Evolutionary conservation across 495 filamentous ascomycete genomes (phyloP), one percentile per base, ranked within the genome.

Genomic region (Chaetomium cochliodes): DNA sequence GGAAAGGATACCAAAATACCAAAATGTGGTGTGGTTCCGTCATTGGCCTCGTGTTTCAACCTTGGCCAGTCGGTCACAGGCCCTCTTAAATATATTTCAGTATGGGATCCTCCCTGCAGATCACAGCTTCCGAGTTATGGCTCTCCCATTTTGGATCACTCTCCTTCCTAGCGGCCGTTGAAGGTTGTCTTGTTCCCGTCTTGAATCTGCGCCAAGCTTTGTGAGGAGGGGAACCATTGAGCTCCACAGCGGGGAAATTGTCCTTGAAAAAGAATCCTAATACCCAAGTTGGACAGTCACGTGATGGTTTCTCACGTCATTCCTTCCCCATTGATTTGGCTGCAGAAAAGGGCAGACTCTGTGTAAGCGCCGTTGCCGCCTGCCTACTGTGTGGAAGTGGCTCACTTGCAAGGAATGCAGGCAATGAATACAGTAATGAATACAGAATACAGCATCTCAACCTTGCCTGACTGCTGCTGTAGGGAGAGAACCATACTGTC

Each of bases 31-130:
- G 26, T n/a, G 63, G 60, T 22, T 57, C 59, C 20, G 54, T 50
- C 26, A 15, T 20, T 2, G 23, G 25, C 18, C 41, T 50, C 42
- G 26, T 20, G 58, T 60, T 60, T 28, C 58, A 60, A 37, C 23
- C 41, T n/a, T 25, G 46, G 42, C 46, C 44, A n/a, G n/a, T 18
- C 13, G 25, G 42, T 28, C 47, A 26, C 46, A 12, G 30, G 28
- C 9, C 46, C 58, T 15, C 42, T 22, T 0, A 23, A 9, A 50
- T 0, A n/a, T 30, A 37, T 8, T 37, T 3, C 8, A 12, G 33
- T 7, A 20, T 58, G 46, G 33, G 63, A 65, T 65, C 57, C 15
- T 60, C 57, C n/a, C 53, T 26, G 64, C 64, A 66, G 44, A 62
- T 62, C 64, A 18, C 53, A 42, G 64, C 53, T 62, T 52, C 20